Evolutionary conservation across 257 asterid genomes (phyloP), one percentile per base, ranked within the genome.

Genomic region (Primulina eburnea): DNA sequence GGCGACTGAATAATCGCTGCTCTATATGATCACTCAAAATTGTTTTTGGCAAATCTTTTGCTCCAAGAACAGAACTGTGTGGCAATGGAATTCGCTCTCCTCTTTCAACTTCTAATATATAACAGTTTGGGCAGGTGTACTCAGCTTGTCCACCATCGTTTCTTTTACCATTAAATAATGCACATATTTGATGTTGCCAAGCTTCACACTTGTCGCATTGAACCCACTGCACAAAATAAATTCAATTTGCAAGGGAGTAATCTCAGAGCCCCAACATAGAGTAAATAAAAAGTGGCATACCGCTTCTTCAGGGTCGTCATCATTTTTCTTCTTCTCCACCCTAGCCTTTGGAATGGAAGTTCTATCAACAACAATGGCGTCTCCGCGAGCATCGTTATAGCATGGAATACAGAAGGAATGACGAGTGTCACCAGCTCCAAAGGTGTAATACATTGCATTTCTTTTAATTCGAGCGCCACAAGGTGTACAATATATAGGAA

Each of bases 171-270:
- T 94, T 94, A 76, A 94, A 94, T 71, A 94, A 80, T 64, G 98
- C 98, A 74, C 99, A 94, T 69, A 94, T 91, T 79, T 94, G 99
- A 80, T 94, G 99, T 80, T 94, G 99, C 99, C 99, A 94, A 74
- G 95, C 96, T 82, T 94, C 98, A 79, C 99, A 94, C 74, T 88
- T 94, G 79, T 94, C 99, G 72, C 99, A 94, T 82, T 94, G 99
- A 75, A 94, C 99, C 99, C 99, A 94, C 99, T 94, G 93, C 79
- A 70, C 65, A 73, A 69, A 76, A 80, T n/a, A 74, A 53, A 81
- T 58, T 74, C 66, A 79, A 73, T 64, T 68, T 52, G 52, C 50
- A 43, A 60, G 65, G 18, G 63, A 69, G 62, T 61, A 68, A 65
- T 35, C 65, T 64, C 56, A 67, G n/a, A 43, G 47, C 50, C 57